Percentiles rank a stretch among this genome's conserved stretches.
phyloP scores from a whole-genome alignment of 306 rosid genomes.

The Vicia villosa region DNA sequence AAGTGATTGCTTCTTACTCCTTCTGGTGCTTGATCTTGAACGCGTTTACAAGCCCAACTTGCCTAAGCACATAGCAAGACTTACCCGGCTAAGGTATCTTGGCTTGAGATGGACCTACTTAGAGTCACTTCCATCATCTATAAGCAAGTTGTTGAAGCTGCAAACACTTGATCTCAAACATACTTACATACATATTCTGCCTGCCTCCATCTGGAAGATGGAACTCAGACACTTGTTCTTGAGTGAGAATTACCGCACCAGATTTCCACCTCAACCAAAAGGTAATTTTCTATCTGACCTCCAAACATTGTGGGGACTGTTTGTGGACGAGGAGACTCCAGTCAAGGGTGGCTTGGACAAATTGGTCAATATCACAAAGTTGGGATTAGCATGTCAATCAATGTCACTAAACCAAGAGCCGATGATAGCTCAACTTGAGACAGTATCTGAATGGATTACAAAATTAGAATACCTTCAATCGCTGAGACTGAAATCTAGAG shows the following conservation, averaged over 20 bases:
- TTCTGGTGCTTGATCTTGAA: slow-evolving; percentile 53
- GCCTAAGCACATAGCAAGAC: slow-evolving; percentile 36
- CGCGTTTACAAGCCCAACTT: slow-evolving; percentile 41
- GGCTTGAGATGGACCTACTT: slow-evolving; percentile 43
- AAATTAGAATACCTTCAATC: slow-evolving; percentile 25
- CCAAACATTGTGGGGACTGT: slow-evolving; percentile 45
- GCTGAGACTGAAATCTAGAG: slow-evolving; percentile 35
- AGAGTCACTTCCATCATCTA: too few species aligned
- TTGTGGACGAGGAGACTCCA: slow-evolving; percentile 36
- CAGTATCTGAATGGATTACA: slow-evolving; percentile 22
- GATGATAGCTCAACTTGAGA: slow-evolving; percentile 25
- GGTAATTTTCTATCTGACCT: slow-evolving; percentile 23
- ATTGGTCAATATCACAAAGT: slow-evolving; percentile 33
- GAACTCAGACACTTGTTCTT: slow-evolving; percentile 39
- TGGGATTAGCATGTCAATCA: slow-evolving; percentile 44
- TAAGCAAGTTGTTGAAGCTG: too few species aligned
- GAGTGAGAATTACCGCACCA: slow-evolving; percentile 25
- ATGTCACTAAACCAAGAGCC: not conserved
- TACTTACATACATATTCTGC: slow-evolving; percentile 36
- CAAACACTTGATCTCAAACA: slow-evolving; percentile 47
- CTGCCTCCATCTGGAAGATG: slow-evolving; percentile 45
- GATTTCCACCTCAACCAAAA: slow-evolving; percentile 8
- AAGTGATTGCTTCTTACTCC: not conserved
- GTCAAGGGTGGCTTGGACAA: slow-evolving; percentile 33
- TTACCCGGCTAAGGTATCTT: slow-evolving; percentile 41